phyloP scores from a whole-genome alignment of 2,329 filamentous ascomycete genomes.

The Ploettnerulaceae sp. region DNA sequence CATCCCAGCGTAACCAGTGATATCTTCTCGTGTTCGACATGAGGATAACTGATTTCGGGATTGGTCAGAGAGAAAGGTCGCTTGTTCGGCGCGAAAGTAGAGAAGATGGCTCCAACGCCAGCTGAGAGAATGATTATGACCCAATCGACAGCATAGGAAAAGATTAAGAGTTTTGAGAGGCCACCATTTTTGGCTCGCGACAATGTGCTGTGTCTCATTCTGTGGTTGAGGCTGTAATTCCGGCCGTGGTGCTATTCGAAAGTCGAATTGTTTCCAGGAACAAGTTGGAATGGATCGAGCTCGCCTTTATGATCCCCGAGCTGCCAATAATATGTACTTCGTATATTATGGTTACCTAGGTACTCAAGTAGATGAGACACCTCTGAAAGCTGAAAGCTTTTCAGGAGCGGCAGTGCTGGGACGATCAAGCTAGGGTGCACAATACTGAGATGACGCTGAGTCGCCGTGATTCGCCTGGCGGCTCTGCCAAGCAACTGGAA shows the following conservation, averaged over 20 bases:
- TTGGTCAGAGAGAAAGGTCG: slow-evolving; percentile 69
- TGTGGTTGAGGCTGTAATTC: not conserved
- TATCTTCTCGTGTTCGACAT: slow-evolving; percentile 66
- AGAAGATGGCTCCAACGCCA: slow-evolving; percentile 54
- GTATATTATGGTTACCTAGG: no score
- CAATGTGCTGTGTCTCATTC: slow-evolving; percentile 12
- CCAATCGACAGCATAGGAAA: slow-evolving; percentile 74
- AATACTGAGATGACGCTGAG: no score
- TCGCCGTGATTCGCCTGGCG: no score
- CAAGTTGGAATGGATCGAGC: no score
- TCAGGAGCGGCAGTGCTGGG: no score
- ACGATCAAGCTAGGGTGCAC: no score
- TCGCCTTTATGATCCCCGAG: no score
- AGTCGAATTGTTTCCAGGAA: no score
- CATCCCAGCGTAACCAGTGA: slow-evolving; percentile 60
- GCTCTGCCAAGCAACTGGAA: no score
- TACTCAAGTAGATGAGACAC: no score
- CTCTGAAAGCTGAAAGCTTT: no score
- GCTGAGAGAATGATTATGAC: slow-evolving; percentile 57
- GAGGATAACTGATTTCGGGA: slow-evolving; percentile 72
- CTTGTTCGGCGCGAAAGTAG: slow-evolving; percentile 57
- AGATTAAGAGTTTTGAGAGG: slow-evolving; percentile 39
- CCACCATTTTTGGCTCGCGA: slow-evolving; percentile 20
- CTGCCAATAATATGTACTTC: no score
- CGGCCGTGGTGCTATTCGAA: not conserved